Base-by-base conservation (phyloP, 805 yeast species). In the Teunomyces atbi region DNA sequence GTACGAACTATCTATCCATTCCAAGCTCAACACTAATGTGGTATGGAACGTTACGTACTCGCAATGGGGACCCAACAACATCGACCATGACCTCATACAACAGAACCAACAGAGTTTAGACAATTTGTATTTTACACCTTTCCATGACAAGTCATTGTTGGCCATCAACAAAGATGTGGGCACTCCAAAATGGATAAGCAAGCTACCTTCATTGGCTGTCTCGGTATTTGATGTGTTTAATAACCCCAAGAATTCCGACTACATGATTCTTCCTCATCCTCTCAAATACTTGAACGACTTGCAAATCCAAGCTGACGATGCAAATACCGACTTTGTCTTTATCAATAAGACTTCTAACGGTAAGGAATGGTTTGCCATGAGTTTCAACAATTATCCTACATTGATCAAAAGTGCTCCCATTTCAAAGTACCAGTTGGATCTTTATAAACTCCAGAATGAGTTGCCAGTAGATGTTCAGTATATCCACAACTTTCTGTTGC, bases 1-100 rank as follows among this genome's bases (percentile, higher is more conserved):
- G 0, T 87, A 83, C 58, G 86, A 84, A 53, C 69, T 87, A 35
- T 72, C 82, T 0, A 92, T 94, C n/a, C 85, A 89, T 60, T 83
- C 94, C 2, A 81, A 77, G 54, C 77, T 80, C 49, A 81, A 81
- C 49, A 68, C 84, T 0, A 62, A 60, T 45, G 54, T 67, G 2
- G 78, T 83, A 1, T 91, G 97, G 94, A 87, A 89, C 57, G 87
- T 94, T 13, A 83, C 91, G 0, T 90, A 86, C 59, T 76, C 95
- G 1, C 77, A 84, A 30, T 94, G 97, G 97, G 95, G 94, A 7
- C 96, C 96, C 38, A 92, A 92, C 62, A 83, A 88, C 53, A 70
- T 90, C 44, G 96, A 92, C 62, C 69, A 68, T 36, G 84, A 80
- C 53, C 62, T 81, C 35, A 72, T 71, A 2, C 56, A 58, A 30